Percentiles rank a stretch among this genome's conserved stretches.
Conservation (phyloP, 768 basidiomycete species). For the Calocera cornea region DNA sequence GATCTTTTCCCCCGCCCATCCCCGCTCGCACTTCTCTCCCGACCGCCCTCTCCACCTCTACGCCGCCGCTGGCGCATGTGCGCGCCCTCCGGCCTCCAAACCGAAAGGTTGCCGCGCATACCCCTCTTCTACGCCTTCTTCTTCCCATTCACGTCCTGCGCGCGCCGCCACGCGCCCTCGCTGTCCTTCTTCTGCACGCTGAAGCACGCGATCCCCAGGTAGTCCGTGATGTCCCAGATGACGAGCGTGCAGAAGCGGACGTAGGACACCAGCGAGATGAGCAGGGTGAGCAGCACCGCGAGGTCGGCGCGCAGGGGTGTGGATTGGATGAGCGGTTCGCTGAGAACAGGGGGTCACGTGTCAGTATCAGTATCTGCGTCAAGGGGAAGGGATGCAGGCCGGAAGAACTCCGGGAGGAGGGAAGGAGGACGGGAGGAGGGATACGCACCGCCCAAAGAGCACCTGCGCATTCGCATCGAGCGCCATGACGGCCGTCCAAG, state of each 20-base stretch:
- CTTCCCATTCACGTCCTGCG: slow-evolving; percentile 6
- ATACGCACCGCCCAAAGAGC: slow-evolving; percentile 51
- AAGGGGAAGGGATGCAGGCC: too few relatives aligned
- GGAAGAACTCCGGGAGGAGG: too few relatives aligned
- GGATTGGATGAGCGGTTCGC: slow-evolving; percentile 41
- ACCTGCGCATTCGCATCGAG: slow-evolving; percentile 67
- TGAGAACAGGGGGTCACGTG: too few relatives aligned
- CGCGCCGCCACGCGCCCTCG: slow-evolving; percentile 7
- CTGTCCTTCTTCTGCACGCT: slow-evolving; percentile 73
- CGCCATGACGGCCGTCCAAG: slow-evolving; percentile 63
- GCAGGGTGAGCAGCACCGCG: slow-evolving; percentile 60
- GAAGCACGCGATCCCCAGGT: slow-evolving; percentile 89
- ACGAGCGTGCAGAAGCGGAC: slow-evolving; percentile 69
- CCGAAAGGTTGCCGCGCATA: too few relatives aligned
- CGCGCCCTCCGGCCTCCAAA: too few relatives aligned
- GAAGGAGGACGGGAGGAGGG: neutral
- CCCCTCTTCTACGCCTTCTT: too few relatives aligned
- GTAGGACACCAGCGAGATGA: slow-evolving; percentile 55
- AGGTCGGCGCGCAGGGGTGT: slow-evolving; percentile 45
- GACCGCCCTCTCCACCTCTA: too few relatives aligned
- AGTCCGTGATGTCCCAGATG: slow-evolving; percentile 75
- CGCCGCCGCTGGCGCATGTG: too few relatives aligned
- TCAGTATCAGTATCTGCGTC: too few relatives aligned
- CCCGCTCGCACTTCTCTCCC: neutral
- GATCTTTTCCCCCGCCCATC: too few relatives aligned